Conservation (phyloP, 306 rosid genomes). For the Prinsepia uniflora region DNA sequence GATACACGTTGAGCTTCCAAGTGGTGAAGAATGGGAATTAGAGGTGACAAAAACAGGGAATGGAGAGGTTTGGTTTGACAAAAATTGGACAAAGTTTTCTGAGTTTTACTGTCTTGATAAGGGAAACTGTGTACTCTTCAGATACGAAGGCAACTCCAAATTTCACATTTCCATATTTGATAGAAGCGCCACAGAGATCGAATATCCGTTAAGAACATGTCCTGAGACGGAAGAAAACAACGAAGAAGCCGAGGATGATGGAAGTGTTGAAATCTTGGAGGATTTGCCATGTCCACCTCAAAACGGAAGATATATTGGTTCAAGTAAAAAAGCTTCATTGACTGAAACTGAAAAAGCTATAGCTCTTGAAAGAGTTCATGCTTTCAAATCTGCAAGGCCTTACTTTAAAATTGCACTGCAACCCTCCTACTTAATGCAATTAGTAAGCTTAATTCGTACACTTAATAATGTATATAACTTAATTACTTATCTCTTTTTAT, state of each 20-base stretch:
- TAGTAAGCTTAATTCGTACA: no score
- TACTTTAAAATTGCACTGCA: not conserved
- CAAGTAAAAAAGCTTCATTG: not conserved
- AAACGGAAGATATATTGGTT: no score
- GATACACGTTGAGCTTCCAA: not conserved
- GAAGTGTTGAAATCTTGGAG: not conserved
- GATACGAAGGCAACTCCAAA: slow-evolving; percentile 10
- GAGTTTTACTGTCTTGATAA: not conserved
- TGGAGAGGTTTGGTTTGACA: not conserved
- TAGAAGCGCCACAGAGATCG: slow-evolving; percentile 5
- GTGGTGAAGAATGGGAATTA: slow-evolving; percentile 13
- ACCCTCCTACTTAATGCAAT: not conserved
- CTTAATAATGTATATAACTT: no score
- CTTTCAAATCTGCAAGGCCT: slow-evolving; percentile 11
- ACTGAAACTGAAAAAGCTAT: not conserved
- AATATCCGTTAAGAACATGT: slow-evolving; percentile 11
- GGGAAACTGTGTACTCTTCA: not conserved
- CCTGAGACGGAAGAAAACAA: not conserved
- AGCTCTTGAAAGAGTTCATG: not conserved
- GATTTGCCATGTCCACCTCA: not conserved
- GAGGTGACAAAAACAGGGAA: not conserved
- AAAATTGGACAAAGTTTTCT: slow-evolving; percentile 21
- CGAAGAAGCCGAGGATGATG: not conserved
- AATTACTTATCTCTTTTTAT: no score
- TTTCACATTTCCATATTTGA: slow-evolving; percentile 24